Evolutionary conservation across 192 early-diverging fungal species (phyloP).

Genomic region (Funneliformis mosseae): DNA sequence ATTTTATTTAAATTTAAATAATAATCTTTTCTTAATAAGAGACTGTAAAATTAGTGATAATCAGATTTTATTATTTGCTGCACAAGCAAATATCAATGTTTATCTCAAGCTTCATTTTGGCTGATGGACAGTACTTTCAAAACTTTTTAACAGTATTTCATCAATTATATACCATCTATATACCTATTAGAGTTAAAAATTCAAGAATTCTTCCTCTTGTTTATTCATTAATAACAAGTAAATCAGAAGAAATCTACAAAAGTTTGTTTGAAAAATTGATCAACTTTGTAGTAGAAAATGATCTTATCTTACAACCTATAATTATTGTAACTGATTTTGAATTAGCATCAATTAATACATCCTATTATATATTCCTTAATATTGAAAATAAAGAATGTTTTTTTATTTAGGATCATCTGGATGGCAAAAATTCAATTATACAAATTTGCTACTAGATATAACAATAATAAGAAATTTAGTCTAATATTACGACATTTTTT

Average conservation of each 20-base stretch:
- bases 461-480: background rate
- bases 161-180: too few relatives aligned
- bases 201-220: background rate
- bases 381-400: conserved; percentile 1
- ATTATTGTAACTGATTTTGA: conserved; percentile 4
- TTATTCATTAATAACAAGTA: too few relatives aligned
- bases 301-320: background rate
- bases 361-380: background rate
- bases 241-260: background rate
- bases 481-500: too few relatives aligned
- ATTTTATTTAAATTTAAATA: background rate
- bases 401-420: background rate
- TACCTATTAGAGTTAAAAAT: too few relatives aligned
- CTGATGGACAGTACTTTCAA: too few relatives aligned
- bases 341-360: background rate
- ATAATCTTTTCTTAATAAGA: background rate
- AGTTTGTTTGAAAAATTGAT: background rate
- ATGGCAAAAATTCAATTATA: background rate
- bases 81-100: background rate
- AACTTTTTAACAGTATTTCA: too few relatives aligned
- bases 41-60: background rate
- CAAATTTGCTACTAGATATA: background rate
- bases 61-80: background rate
- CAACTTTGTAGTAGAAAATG: background rate
- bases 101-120: background rate